Conservation (phyloP, 257 asterid genomes). For the Thymus quinquecostatus region DNA sequence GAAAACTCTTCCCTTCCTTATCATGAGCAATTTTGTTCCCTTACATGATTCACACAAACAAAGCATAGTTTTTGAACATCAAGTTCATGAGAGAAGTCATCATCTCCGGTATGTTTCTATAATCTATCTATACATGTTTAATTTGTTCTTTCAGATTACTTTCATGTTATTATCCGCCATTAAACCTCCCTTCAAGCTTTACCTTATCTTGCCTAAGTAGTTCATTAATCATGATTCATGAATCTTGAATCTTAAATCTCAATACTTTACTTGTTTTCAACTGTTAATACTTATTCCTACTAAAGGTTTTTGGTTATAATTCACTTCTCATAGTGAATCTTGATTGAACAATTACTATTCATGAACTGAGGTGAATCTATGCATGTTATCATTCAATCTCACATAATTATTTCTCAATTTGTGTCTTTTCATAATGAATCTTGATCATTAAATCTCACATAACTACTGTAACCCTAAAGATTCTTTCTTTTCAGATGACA, state of each 20-base stretch:
- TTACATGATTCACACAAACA: background rate
- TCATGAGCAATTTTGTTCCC: background rate
- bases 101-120: constrained; percentile 38
- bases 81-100: constrained; percentile 22
- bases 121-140: background rate
- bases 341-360: background rate
- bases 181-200: background rate
- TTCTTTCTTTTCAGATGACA: constrained; percentile 3
- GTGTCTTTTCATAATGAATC: background rate
- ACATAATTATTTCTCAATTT: background rate
- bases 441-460: background rate
- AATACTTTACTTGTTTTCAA: background rate
- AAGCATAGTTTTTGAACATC: constrained; percentile 19
- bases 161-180: background rate
- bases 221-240: background rate
- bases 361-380: constrained; percentile 14
- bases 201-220: background rate
- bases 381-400: background rate
- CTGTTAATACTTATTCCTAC: background rate
- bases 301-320: background rate
- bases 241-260: constrained; percentile 1
- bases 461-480: background rate
- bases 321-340: constrained; percentile 1
- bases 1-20: background rate
- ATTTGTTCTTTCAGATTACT: background rate